Percentiles rank a stretch among this genome's conserved stretches.
Conservation (phyloP, 2,329 filamentous ascomycete genomes). For the Pyricularia pennisetigena region DNA sequence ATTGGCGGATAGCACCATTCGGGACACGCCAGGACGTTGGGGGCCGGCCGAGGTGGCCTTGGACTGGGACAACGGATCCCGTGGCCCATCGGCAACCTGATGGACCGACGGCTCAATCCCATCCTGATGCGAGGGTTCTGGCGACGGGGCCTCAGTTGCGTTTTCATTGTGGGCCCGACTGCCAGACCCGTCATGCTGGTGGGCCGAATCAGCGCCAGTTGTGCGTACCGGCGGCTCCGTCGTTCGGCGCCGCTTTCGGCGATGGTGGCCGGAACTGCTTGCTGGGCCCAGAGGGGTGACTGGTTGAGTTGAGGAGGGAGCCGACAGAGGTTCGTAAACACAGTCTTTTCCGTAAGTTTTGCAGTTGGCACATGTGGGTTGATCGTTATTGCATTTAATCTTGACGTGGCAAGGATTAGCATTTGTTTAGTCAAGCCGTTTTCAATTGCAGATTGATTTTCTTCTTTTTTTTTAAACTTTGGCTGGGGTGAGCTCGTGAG, state of each 20-base stretch:
- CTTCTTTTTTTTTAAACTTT: neutral
- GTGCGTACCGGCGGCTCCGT: neutral
- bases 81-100: neutral
- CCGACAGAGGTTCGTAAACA: conserved; percentile 19
- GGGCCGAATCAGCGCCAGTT: neutral
- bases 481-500: neutral
- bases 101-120: neutral
- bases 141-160: neutral
- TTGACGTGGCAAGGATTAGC: neutral
- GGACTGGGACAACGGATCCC: neutral
- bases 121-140: neutral
- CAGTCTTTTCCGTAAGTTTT: conserved; percentile 29
- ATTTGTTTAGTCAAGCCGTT: neutral
- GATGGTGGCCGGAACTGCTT: neutral
- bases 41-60: neutral
- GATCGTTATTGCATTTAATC: conserved; percentile 7
- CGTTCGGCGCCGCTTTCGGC: neutral
- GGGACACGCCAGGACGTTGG: conserved; percentile 9
- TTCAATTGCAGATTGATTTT: neutral
- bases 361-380: conserved; percentile 7
- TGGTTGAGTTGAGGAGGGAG: neutral
- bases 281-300: neutral
- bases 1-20: conserved; percentile 28
- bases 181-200: neutral
- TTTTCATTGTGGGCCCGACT: neutral